These are phyloP conservation scores for Tanacetum coccineum DNA, from an alignment of 129 eudicot genomes.

Conservation along the genomic window DNA sequence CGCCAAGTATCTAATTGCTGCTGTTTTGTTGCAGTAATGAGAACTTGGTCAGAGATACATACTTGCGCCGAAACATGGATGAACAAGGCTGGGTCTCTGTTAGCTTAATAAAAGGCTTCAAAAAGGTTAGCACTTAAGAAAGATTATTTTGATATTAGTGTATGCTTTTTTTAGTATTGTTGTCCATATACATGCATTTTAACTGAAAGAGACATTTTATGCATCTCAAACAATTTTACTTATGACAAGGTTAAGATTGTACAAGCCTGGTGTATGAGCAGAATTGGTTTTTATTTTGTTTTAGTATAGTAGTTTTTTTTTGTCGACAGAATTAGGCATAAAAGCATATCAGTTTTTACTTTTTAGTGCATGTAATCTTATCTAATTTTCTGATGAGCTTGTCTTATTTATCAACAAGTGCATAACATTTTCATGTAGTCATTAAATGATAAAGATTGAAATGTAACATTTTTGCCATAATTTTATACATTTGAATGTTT, in stretches of 20 bases:
- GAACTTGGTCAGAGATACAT: constrained; percentile 71
- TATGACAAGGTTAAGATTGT: neutral
- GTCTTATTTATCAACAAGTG: constrained; percentile 11
- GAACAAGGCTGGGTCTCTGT: constrained; percentile 88
- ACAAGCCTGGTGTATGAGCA: neutral
- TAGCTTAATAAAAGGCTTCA: constrained; percentile 68
- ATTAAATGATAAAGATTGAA: neutral
- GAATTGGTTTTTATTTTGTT: neutral
- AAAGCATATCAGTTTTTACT: neutral
- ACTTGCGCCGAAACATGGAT: constrained; percentile 77
- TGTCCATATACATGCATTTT: neutral
- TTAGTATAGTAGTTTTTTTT: neutral
- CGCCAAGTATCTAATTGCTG: constrained; percentile 11
- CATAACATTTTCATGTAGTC: constrained; percentile 9
- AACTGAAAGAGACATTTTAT: neutral
- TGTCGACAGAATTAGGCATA: neutral
- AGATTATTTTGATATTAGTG: neutral
- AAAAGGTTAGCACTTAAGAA: constrained; percentile 48
- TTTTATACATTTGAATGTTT: neutral
- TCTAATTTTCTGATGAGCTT: neutral
- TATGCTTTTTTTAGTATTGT: neutral
- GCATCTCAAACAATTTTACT: constrained; percentile 10
- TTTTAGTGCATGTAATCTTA: constrained; percentile 1
- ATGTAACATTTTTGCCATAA: neutral
- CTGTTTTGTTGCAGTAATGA: constrained; percentile 59